Evolutionary conservation across 1,139 yeast species (phyloP).

Genomic region (Saccharomyces uvarum): DNA sequence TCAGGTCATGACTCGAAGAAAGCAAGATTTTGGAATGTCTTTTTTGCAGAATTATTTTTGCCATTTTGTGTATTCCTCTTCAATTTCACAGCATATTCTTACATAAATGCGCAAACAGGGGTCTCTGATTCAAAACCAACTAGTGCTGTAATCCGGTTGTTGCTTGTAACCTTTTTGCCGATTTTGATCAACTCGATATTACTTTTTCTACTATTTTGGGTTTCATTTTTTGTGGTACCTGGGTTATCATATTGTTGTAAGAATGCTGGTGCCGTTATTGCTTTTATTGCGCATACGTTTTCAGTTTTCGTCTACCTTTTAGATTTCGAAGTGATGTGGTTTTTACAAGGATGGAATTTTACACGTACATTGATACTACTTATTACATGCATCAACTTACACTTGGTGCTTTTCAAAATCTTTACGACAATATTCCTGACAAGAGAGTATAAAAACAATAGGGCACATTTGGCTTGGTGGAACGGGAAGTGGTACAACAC

Average conservation of each 20-base stretch:
- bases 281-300: slow-evolving; percentile 44
- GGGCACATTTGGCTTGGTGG: slow-evolving; percentile 76
- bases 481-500: slow-evolving; percentile 65
- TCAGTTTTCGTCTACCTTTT: slow-evolving; percentile 49
- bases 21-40: slow-evolving; percentile 44
- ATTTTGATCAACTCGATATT: slow-evolving; percentile 41
- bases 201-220: slow-evolving; percentile 37
- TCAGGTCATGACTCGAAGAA: slow-evolving; percentile 29
- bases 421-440: slow-evolving; percentile 44
- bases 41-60: slow-evolving; percentile 46
- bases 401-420: slow-evolving; percentile 45
- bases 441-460: slow-evolving; percentile 51
- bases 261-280: slow-evolving; percentile 37
- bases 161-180: slow-evolving; percentile 48
- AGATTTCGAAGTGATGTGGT: slow-evolving; percentile 53
- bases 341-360: slow-evolving; percentile 58
- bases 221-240: slow-evolving; percentile 47
- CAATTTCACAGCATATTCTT: slow-evolving; percentile 54
- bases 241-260: slow-evolving; percentile 35
- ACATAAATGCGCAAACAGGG: slow-evolving; percentile 65
- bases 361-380: slow-evolving; percentile 51
- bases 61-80: slow-evolving; percentile 41
- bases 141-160: slow-evolving; percentile 47
- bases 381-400: slow-evolving; percentile 49
- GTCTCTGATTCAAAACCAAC: slow-evolving; percentile 42